Conservation (phyloP, 2,329 filamentous ascomycete genomes). For the Chrysosporium keratinophilum region DNA sequence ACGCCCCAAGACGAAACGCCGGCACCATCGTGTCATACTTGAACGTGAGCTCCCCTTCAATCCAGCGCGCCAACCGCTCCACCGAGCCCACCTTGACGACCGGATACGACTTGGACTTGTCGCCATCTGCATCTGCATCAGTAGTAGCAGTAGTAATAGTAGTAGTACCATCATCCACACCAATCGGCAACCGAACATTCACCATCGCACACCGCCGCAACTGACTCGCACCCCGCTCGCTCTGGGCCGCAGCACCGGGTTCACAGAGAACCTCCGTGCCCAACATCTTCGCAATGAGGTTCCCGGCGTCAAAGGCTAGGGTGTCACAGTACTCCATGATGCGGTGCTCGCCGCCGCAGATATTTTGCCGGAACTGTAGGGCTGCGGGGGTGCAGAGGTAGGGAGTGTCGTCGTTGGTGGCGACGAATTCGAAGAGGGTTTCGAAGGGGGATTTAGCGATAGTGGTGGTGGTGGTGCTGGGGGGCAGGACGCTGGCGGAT, state of each 20-base stretch:
- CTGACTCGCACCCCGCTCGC: slow-evolving; percentile 17
- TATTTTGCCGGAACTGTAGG: slow-evolving; percentile 57
- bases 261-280: slow-evolving; percentile 61
- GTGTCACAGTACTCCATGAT: slow-evolving; percentile 55
- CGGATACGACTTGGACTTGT: slow-evolving; percentile 11
- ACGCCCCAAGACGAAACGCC: slow-evolving; percentile 49
- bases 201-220: slow-evolving; percentile 58
- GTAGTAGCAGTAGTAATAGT: too few species aligned
- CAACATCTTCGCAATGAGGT: slow-evolving; percentile 50
- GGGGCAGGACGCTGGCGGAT: slow-evolving; percentile 1
- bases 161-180: slow-evolving; percentile 23
- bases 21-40: slow-evolving; percentile 64
- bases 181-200: slow-evolving; percentile 64
- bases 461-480: slow-evolving; percentile 3
- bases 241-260: slow-evolving; percentile 23
- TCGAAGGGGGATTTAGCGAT: slow-evolving; percentile 53
- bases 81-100: slow-evolving; percentile 34
- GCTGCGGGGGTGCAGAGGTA: slow-evolving; percentile 63
- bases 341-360: slow-evolving; percentile 61
- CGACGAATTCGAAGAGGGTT: slow-evolving; percentile 62
- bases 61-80: slow-evolving; percentile 46
- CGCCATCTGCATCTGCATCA: slow-evolving; percentile 14
- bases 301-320: slow-evolving; percentile 55
- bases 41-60: slow-evolving; percentile 43
- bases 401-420: slow-evolving; percentile 61